Evolutionary conservation across 2,329 filamentous ascomycete species (phyloP), one percentile per base, ranked within the genome.

Genomic region (Colletotrichum zoysiae): DNA sequence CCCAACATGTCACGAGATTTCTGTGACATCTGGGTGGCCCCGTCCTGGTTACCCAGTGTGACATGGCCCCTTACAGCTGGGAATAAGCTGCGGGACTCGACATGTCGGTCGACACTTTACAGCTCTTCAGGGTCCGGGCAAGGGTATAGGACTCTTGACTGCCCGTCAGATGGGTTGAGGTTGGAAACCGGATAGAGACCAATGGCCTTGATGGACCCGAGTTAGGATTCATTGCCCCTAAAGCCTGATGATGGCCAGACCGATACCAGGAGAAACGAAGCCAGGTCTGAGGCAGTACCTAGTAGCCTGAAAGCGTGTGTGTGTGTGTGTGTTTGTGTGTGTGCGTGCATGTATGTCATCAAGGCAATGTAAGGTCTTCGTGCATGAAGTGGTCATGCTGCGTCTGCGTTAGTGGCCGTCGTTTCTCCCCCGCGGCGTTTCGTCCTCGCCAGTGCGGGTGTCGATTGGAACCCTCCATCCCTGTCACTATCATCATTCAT

Each of bases 281-380:
- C 55, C 26, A 55, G 18, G 50, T 9, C 23, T 35, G 14, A 40
- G 23, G 61, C 35, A n/a, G 18, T 44, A 42, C 6, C 9, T 12
- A 18, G 20, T 38, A 16, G 12, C 14, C 20, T 16, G 16, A 33
- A 53, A 9, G 26, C 9, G 5, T 30, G 26, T 53, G 33, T 18
- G 38, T 12, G 12, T 44, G 18, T 5, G n/a, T 35, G 18, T 5
- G 44, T 26, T 38, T 63, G 26, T 26, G 26, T 26, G 26, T 26
- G 26, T 26, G 38, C 18, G 12, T 44, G 18, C 9, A 33, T 35
- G 18, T 5, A 55, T 26, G 50, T 63, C 35, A 53, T 38, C 40
- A 40, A 63, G 60, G 60, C 23, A 50, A 70, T 40, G 63, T 67
- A 67, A 68, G 68, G 68, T 61, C 57, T 71, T 67, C 51, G 42